Percentiles rank a stretch among this genome's conserved stretches.
Evolutionary conservation across 345 rosid species (phyloP).

Genomic region (Leavenworthia alabamica): DNA sequence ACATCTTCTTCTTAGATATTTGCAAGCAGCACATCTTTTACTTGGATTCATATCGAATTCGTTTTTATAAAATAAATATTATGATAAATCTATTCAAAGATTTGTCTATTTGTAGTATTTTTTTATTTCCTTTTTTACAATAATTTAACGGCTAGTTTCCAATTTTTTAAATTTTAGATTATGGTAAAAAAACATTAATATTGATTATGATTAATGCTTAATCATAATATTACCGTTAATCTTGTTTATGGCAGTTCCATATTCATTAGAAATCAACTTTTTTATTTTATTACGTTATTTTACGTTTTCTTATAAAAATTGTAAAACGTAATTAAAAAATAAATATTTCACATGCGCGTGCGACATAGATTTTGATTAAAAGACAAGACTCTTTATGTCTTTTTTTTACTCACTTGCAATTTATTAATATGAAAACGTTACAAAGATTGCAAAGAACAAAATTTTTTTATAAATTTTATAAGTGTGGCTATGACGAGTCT

Average conservation of each 20-base stretch:
- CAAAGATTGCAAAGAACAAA: no score
- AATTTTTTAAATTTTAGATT: not conserved
- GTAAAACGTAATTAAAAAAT: not conserved
- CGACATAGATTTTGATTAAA: conserved; percentile 5
- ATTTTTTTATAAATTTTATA: no score
- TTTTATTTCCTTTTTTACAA: conserved; percentile 13
- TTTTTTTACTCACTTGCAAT: no score
- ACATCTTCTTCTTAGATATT: conserved; percentile 63
- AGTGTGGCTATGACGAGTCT: no score
- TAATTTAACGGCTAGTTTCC: conserved; percentile 25
- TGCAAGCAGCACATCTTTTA: conserved; percentile 63
- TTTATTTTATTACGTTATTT: no score
- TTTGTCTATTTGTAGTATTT: conserved; percentile 7
- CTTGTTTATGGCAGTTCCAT: conserved; percentile 58
- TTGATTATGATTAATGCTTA: no score
- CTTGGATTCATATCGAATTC: conserved; percentile 27
- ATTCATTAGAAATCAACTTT: conserved; percentile 94
- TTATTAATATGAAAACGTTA: no score
- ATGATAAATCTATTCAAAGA: conserved; percentile 15
- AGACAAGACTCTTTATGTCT: not conserved
- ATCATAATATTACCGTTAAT: conserved; percentile 13
- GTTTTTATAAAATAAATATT: conserved; percentile 7
- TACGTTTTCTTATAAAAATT: no score
- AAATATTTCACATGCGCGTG: conserved; percentile 9
- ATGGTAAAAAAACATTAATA: not conserved